Evolutionary conservation across 371 early-diverging fungal genomes (phyloP).

Genomic region (Mucor circinelloides): DNA sequence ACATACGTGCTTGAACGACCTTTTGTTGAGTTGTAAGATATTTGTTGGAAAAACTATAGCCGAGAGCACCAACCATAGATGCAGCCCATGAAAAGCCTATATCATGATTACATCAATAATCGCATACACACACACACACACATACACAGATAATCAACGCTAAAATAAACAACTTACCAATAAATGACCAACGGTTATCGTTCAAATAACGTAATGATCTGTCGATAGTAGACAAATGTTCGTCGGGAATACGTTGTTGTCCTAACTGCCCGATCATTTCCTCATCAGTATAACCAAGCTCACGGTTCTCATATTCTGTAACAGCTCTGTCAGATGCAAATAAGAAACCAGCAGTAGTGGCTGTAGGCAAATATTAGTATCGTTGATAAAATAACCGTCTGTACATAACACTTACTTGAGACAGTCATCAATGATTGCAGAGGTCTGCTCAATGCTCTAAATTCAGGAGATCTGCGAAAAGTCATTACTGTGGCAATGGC

Average conservation of each 20-base stretch:
- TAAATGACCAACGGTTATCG: slow-evolving; percentile 54
- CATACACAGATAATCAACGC: neutral
- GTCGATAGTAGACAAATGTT: slow-evolving; percentile 26
- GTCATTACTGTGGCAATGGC: slow-evolving; percentile 36
- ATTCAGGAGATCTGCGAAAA: slow-evolving; percentile 41
- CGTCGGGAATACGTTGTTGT: slow-evolving; percentile 6
- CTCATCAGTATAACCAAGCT: slow-evolving; percentile 50
- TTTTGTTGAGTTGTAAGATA: slow-evolving; percentile 73
- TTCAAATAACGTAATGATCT: slow-evolving; percentile 41
- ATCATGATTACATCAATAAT: neutral
- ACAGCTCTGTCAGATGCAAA: slow-evolving; percentile 49
- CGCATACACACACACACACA: neutral
- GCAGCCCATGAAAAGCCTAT: slow-evolving; percentile 70
- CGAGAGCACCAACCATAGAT: slow-evolving; percentile 69
- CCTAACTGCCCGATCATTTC: slow-evolving; percentile 27
- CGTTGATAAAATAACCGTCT: neutral
- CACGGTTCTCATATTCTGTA: slow-evolving; percentile 38
- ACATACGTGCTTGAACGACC: slow-evolving; percentile 81
- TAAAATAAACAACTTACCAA: slow-evolving; percentile 38
- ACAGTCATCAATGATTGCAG: slow-evolving; percentile 44
- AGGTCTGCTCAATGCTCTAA: slow-evolving; percentile 43
- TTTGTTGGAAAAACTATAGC: slow-evolving; percentile 67
- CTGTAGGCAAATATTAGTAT: slow-evolving; percentile 15
- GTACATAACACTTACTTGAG: slow-evolving; percentile 32
- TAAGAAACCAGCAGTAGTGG: slow-evolving; percentile 46